phyloP scores from a whole-genome alignment of 2,329 filamentous ascomycete species.

The Samsoniella hepiali region DNA sequence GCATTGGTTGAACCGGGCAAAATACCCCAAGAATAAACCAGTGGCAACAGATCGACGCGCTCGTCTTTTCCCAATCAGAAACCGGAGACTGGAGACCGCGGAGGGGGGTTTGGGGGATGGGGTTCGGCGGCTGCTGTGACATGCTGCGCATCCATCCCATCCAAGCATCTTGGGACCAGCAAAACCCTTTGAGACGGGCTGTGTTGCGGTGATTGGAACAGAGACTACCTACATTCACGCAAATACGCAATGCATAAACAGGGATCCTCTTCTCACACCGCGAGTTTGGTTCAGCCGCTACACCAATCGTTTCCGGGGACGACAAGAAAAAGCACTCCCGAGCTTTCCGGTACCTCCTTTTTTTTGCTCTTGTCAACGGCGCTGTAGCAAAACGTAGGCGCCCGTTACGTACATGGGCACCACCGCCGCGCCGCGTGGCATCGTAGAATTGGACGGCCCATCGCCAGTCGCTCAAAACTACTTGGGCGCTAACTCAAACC shows the following conservation, averaged over 20 bases:
- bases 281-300: background rate
- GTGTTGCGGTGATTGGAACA: background rate
- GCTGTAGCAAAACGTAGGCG: background rate
- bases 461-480: too few relatives aligned
- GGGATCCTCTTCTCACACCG: conserved; percentile 5
- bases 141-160: background rate
- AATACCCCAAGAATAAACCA: background rate
- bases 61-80: background rate
- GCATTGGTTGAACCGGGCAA: background rate
- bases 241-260: background rate
- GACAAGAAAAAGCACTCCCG: background rate
- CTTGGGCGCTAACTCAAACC: background rate
- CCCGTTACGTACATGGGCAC: background rate
- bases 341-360: background rate
- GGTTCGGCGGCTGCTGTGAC: conserved; percentile 12
- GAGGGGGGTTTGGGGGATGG: background rate
- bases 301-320: background rate
- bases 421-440: background rate
- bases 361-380: background rate
- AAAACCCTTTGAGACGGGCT: background rate
- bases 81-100: background rate
- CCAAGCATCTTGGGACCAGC: background rate
- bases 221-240: background rate
- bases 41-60: background rate
- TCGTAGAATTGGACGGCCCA: background rate